Conservation (phyloP, 1,284 basidiomycete genomes). For the Kwoniella shivajii region DNA sequence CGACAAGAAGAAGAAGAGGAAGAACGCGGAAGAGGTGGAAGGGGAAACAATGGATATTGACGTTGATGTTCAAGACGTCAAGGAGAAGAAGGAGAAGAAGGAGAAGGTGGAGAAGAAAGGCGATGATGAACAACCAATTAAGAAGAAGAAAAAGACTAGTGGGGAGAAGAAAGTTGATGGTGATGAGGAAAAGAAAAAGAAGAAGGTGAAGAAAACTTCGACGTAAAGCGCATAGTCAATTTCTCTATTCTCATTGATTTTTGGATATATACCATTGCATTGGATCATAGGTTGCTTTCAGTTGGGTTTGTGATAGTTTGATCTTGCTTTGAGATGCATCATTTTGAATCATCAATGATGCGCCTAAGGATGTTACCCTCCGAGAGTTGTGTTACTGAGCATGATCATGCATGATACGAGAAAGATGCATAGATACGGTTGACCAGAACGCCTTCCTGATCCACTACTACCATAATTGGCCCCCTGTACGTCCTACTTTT, state of each 20-base stretch:
- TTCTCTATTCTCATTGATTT: too few relatives aligned
- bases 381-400: too few relatives aligned
- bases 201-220: slow-evolving; percentile 3
- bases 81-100: slow-evolving; percentile 1
- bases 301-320: too few relatives aligned
- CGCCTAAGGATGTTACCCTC: not conserved
- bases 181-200: slow-evolving; percentile 15
- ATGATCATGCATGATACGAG: too few relatives aligned
- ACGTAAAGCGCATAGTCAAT: not conserved
- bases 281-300: too few relatives aligned
- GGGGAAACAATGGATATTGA: slow-evolving; percentile 18
- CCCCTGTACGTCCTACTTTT: slow-evolving; percentile 7
- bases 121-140: slow-evolving; percentile 13
- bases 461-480: too few relatives aligned
- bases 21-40: slow-evolving; percentile 7
- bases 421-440: too few relatives aligned
- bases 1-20: slow-evolving; percentile 4
- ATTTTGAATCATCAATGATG: not conserved
- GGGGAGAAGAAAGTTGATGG: slow-evolving; percentile 23
- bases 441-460: too few relatives aligned
- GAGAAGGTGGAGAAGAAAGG: slow-evolving; percentile 23
- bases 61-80: slow-evolving; percentile 1
- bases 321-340: not conserved
- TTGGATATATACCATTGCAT: too few relatives aligned
- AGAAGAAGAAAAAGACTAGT: slow-evolving; percentile 23